Base-by-base conservation (phyloP, 352 stramenopile species). In the Globisporangium spiculum region DNA sequence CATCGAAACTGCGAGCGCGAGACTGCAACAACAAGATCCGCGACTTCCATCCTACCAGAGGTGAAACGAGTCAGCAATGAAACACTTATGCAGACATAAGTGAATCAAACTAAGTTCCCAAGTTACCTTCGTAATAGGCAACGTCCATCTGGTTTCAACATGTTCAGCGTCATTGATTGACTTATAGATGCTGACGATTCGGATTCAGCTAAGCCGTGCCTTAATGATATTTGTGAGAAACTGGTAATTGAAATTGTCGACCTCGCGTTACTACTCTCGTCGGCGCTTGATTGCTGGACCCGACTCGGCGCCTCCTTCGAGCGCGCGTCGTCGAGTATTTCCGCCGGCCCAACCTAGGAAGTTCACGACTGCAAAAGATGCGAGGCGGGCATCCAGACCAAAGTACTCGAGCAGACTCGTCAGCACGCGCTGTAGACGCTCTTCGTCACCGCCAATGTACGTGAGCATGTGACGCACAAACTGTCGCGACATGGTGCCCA, bases 401-500 rank as follows among this genome's bases (percentile, higher is more conserved):
- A 86, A 67, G 63, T 72, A 80, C 22, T 73, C 67, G 12, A 87
- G 22, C 9, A 88, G 34, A 62, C 71, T 63, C 65, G 61, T 66
- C 27, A 90, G 59, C 30, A 90, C 64, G 24, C 71, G 70, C 56
- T 75, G 65, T 32, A 88, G 63, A 4, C 72, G 71, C 22, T 71
- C 69, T 20, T 69, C 70, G 14, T 80, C 76, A 2, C 75, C 72
- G 52, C 73, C 68, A 20, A 79, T 70, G 63, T 75, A 85, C 27
- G 34, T 27, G 41, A 75, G 72, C 26, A 91, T 48, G 30, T 79
- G 74, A 5, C 65, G 62, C 52, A 91, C 72, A 71, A 91, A 72
- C 55, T 88, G 74, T 34, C 76, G 74, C 18, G 75, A 65, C 79
- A 92, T 90, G 10, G 77, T 79, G 9, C 73, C 63, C 24, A 91